Conservation (phyloP, 2,329 filamentous ascomycete genomes). For the Pestalotiopsis sp. region DNA sequence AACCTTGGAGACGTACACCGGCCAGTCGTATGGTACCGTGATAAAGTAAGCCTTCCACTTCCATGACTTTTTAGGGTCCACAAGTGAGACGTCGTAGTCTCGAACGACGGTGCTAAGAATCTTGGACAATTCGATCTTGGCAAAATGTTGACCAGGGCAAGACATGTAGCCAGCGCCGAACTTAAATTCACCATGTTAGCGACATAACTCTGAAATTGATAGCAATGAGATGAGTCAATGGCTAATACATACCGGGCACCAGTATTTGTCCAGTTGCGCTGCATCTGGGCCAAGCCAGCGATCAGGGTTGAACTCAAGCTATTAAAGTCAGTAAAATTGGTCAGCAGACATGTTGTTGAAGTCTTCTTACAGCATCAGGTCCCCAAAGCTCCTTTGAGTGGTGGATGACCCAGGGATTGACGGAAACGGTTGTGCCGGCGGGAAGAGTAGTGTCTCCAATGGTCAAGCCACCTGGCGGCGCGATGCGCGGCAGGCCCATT, state of each 20-base stretch:
- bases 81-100: conserved; percentile 33
- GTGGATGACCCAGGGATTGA: conserved; percentile 38
- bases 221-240: neutral
- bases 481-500: conserved; percentile 29
- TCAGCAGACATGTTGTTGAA: neutral
- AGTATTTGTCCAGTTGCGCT: conserved; percentile 24
- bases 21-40: conserved; percentile 28
- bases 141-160: conserved; percentile 37
- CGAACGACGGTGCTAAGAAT: conserved; percentile 31
- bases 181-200: neutral
- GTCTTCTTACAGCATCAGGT: conserved; percentile 21
- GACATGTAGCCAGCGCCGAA: conserved; percentile 38
- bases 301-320: conserved; percentile 30
- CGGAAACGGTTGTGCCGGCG: conserved; percentile 29
- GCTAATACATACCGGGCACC: conserved; percentile 18
- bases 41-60: conserved; percentile 34
- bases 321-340: neutral
- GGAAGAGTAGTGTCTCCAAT: conserved; percentile 29
- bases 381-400: conserved; percentile 30
- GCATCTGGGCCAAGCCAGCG: conserved; percentile 30
- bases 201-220: no score
- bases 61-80: conserved; percentile 29
- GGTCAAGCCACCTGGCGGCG: conserved; percentile 22
- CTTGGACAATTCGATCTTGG: conserved; percentile 36
- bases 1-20: conserved; percentile 7